These are phyloP conservation scores for Chrysoporthe deuterocubensis DNA, from an alignment of 2,329 filamentous ascomycete species.

Conservation along the genomic window DNA sequence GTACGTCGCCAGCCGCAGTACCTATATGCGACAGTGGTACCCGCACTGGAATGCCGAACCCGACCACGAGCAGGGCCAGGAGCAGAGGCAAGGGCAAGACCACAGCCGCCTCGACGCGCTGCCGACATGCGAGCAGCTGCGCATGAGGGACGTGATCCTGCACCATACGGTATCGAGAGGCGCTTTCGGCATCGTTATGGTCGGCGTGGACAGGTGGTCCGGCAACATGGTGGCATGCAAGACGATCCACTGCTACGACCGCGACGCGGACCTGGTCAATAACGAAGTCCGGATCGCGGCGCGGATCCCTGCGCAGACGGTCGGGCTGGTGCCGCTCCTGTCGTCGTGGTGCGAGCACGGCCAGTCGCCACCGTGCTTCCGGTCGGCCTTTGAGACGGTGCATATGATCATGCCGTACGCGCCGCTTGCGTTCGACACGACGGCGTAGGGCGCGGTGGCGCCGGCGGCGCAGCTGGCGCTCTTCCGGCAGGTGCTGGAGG, in stretches of 20 bases:
- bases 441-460: slow-evolving; percentile 11
- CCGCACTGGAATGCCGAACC: background rate
- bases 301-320: background rate
- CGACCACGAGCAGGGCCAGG: no score
- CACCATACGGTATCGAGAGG: slow-evolving; percentile 26
- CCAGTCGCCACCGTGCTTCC: slow-evolving; percentile 16
- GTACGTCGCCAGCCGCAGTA: background rate
- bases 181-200: slow-evolving; percentile 27
- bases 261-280: background rate
- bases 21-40: slow-evolving; percentile 7
- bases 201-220: slow-evolving; percentile 21
- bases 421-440: slow-evolving; percentile 16
- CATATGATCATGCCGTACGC: slow-evolving; percentile 28
- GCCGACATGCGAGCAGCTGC: background rate
- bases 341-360: slow-evolving; percentile 8
- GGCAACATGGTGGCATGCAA: slow-evolving; percentile 26
- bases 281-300: slow-evolving; percentile 7
- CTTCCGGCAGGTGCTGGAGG: slow-evolving; percentile 26
- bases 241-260: slow-evolving; percentile 14
- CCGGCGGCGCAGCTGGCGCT: slow-evolving; percentile 18
- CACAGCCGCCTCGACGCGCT: slow-evolving; percentile 4
- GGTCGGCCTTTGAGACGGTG: background rate
- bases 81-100: background rate
- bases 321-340: background rate
- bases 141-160: slow-evolving; percentile 16